A percentile compares a stretch with the other conserved stretches of the same genome.
Evolutionary conservation across 2,329 filamentous ascomycete species (phyloP).

Genomic region (Ophiosphaerella herpotricha): DNA sequence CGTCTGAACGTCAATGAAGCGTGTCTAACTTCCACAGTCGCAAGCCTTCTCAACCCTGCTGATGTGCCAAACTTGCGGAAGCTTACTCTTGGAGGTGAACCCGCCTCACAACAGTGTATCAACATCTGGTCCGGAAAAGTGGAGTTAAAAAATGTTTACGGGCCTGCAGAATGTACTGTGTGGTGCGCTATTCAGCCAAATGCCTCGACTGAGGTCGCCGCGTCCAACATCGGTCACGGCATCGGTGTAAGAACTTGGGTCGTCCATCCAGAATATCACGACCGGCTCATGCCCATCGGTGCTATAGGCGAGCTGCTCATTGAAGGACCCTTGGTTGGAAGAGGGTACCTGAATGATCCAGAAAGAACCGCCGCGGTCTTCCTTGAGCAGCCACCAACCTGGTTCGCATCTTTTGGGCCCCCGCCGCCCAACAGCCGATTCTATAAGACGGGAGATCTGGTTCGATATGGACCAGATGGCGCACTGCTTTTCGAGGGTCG

Average conservation of each 20-base stretch:
- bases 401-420: background rate
- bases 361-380: conserved; percentile 34
- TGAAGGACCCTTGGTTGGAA: conserved; percentile 54
- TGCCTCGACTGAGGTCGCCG: conserved; percentile 25
- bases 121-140: too few relatives aligned
- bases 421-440: background rate
- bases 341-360: conserved; percentile 25
- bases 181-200: too few relatives aligned
- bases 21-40: conserved; percentile 62
- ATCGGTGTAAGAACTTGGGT: conserved; percentile 56
- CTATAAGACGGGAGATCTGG: conserved; percentile 29
- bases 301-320: conserved; percentile 57
- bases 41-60: conserved; percentile 50
- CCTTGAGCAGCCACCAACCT: conserved; percentile 55
- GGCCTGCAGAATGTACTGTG: too few relatives aligned
- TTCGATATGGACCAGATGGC: conserved; percentile 17
- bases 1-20: conserved; percentile 10
- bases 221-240: conserved; percentile 47
- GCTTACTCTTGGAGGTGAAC: too few relatives aligned
- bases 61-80: conserved; percentile 35
- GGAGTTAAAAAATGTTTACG: too few relatives aligned
- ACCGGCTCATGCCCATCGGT: conserved; percentile 22
- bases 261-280: conserved; percentile 17
- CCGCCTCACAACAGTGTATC: too few relatives aligned
- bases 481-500: conserved; percentile 17